A percentile compares a stretch with the other conserved stretches of the same genome.
Evolutionary conservation across 78 protist species (phyloP).

Genomic region (Chrysochromulina parva): DNA sequence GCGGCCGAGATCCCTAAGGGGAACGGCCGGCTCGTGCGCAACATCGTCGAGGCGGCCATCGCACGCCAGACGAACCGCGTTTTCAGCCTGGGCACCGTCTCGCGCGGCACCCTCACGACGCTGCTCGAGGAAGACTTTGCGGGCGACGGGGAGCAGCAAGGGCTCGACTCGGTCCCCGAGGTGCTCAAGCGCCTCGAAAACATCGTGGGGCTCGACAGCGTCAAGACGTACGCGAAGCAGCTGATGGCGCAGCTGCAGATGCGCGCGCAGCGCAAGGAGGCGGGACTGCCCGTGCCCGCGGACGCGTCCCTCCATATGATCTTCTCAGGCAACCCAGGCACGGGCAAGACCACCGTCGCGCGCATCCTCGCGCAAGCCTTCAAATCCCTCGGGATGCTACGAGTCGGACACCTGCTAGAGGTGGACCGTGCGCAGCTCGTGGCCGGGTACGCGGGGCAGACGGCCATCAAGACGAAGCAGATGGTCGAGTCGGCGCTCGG

Average conservation of each 20-base stretch:
- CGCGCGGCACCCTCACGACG: slow-evolving; percentile 13
- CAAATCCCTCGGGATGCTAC: background rate
- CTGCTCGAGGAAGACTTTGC: slow-evolving; percentile 33
- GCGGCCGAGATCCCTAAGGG: slow-evolving; percentile 20
- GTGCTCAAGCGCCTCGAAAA: slow-evolving; percentile 7
- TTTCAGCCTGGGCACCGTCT: slow-evolving; percentile 6
- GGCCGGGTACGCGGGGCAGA: slow-evolving; percentile 44
- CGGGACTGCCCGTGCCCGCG: background rate
- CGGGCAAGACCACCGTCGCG: slow-evolving; percentile 65
- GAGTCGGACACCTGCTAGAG: slow-evolving; percentile 7
- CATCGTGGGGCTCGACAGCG: slow-evolving; percentile 21
- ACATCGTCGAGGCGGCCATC: slow-evolving; percentile 8
- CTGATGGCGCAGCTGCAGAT: background rate
- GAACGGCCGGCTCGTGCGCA: slow-evolving; percentile 37
- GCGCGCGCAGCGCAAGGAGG: background rate
- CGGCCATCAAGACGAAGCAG: slow-evolving; percentile 28
- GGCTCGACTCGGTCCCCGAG: too few relatives aligned
- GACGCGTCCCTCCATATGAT: slow-evolving; percentile 38
- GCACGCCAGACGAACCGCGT: slow-evolving; percentile 38
- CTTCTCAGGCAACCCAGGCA: slow-evolving; percentile 57
- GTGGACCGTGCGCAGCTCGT: slow-evolving; percentile 27
- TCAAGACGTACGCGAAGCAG: background rate
- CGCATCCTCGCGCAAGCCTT: slow-evolving; percentile 13
- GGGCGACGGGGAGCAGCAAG: too few relatives aligned
- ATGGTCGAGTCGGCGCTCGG: slow-evolving; percentile 28